Base-by-base conservation (phyloP, 768 basidiomycete genomes). In the Pisolithus marmoratus region DNA sequence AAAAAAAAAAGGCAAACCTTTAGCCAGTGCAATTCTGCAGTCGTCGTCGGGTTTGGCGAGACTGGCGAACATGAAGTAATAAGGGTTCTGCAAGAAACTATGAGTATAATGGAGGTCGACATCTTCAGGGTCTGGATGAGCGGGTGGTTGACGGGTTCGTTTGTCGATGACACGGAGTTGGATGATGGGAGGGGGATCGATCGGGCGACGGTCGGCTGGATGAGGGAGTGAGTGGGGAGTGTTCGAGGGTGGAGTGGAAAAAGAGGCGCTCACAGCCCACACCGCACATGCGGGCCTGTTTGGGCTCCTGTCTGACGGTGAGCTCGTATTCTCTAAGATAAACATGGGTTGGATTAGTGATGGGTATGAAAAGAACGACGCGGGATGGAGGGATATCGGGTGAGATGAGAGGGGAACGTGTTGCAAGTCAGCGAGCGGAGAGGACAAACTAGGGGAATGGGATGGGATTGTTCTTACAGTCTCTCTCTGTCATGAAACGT, bases 151-250 rank as follows among this genome's bases (percentile, higher is more conserved):
- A 26, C 65, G 72, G 29, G 67, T 63, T 24, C 71, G 60, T 8
- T 81, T 84, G 70, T 93, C 87, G 59, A 90, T 75, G 50, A 96
- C 90, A 50, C 87, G 84, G 8, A 97, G 82, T 68, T 95, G 92
- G n/a, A 97, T 84, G 71, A 97, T 94, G 17, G 94, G 94, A 1
- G 94, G 93, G 0, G 94, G 94, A 74, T 97, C 94, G 64, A 97
- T 93, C 2, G 94, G 94, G 36, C 94, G 79, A n/a, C 94, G 81
- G 77, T 95, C 94, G 50, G 91, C 93, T 88, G 71, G 52, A 50
- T 29, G 46, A 37, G 37, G 42, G 46, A 29, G 23, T 31, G 50
- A 38, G 44, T 37, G 23, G 17, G n/a, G 40, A 43, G 48, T 27
- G 54, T 55, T 26, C 48, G 42, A 36, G 19, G 40, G 45, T 19